Conservation (phyloP, 2,329 filamentous ascomycete genomes). For the Tolypocladium amazonense region DNA sequence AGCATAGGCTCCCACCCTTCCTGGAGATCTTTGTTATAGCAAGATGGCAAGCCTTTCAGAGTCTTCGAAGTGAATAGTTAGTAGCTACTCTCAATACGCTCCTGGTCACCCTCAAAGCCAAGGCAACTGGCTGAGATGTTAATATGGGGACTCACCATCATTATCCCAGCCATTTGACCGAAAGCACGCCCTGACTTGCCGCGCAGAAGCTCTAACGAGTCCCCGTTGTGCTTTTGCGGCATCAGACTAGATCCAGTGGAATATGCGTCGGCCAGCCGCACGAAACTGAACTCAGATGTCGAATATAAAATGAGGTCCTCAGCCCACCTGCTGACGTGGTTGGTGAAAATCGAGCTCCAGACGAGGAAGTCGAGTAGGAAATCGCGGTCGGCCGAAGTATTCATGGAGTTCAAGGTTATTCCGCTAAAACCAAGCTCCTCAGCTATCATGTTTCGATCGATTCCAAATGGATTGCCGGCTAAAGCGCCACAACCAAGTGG, state of each 20-base stretch:
- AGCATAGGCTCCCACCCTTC: neutral
- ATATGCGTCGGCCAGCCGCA: neutral
- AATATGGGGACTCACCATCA: neutral
- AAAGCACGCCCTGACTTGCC: neutral
- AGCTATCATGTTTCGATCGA: neutral
- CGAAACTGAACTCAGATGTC: neutral
- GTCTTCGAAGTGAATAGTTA: neutral
- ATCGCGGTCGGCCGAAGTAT: neutral
- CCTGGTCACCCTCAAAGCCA: neutral
- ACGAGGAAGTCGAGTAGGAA: neutral
- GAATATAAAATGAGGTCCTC: neutral
- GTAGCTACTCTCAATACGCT: neutral
- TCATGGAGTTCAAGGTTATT: neutral
- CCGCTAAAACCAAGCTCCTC: neutral
- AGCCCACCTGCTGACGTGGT: neutral
- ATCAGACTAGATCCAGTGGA: neutral
- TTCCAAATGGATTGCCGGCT: neutral
- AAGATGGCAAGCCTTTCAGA: neutral
- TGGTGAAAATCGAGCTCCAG: neutral
- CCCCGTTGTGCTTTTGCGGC: neutral
- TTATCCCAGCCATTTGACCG: neutral
- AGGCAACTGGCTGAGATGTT: neutral
- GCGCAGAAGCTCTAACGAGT: neutral
- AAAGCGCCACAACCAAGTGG: neutral
- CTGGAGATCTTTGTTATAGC: neutral